Base-by-base conservation (phyloP, 805 yeast genomes). In the Jamesozyma hellenica region DNA sequence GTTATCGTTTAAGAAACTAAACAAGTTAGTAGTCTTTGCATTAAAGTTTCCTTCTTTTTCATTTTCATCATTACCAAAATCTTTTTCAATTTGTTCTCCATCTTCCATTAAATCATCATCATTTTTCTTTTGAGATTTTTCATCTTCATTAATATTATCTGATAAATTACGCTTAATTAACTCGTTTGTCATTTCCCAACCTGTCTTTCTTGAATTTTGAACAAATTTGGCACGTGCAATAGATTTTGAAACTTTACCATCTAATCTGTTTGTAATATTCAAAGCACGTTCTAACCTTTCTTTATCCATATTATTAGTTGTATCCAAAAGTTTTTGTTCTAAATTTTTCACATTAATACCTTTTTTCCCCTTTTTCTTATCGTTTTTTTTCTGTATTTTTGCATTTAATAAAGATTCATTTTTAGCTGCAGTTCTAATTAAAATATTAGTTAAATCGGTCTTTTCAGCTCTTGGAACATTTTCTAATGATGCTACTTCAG, bases 121-220 rank as follows among this genome's bases (percentile, higher is more conserved):
- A 28, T 32, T 36, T 21, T 26, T 25, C n/a, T 31, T 31, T 17
- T 17, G 4, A 25, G 25, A 12, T 15, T 15, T 26, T 14, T 29
- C 19, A 23, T 45, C 10, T 33, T 35, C 11, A 36, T 27, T 39
- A 32, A 36, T 40, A 14, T 34, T 33, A 34, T 16, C 43, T 6
- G 21, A n/a, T 28, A 39, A 17, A n/a, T 57, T 59, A 38, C 59
- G 57, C 41, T 55, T 68, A 10, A 77, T 70, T 25, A 59, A 56
- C 42, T 71, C 65, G 53, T 80, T 82, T 40, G 79, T 78, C 33
- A 68, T 63, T 36, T 80, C 87, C 92, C 90, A 82, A 13, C 75
- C 79, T 0, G 83, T 63, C 56, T 79, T 81, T 58, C 92, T 69
- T 10, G 80, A 67, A 16, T 58, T 63, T 49, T 75, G 80, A 23